Evolutionary conservation across 768 basidiomycete species (phyloP), one percentile per base, ranked within the genome.

Genomic region (Pleurotus citrinopileatus): DNA sequence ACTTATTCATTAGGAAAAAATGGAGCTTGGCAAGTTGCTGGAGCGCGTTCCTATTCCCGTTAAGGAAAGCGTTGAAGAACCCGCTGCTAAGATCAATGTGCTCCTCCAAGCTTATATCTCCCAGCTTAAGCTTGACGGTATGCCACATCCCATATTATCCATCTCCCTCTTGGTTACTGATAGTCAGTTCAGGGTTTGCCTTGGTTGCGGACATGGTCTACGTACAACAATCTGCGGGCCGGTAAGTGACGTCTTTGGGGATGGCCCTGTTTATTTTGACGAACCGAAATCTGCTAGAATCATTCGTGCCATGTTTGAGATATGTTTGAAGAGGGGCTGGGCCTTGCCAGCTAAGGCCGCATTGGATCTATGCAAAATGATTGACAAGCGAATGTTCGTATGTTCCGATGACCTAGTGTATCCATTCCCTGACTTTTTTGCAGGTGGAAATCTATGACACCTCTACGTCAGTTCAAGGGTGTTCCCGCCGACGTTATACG

Each of bases 401-500:
- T 10, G 20, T 23, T 10, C 26, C 32, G 3, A 17, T 53, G 4
- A n/a, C 27, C 42, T 22, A 10, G 25, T 22, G 28, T 52, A 46
- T 15, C 10, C 55, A 23, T 32, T 5, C 7, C 9, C 40, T 57
- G 1, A 15, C 37, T 47, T 28, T 13, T 22, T 23, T 34, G 42
- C 3, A 94, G 91, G 89, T 98, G 96, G 96, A 86, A 86, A 28
- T 94, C 94, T 0, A 98, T 98, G 95, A 94, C 95, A 0, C 95
- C 96, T 6, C 78, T 98, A 32, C 82, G 97, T 32, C 97, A 99
- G 66, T 98, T 98, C 79, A 93, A 88, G 67, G 87, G 89, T 59
- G 87, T 96, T 0, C 95, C 94, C 0, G 67, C 78, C 17, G 92
- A 96, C 43, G 86, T 96, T 28, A 74, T 95, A 44, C 74, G 90